phyloP scores from a whole-genome alignment of 371 early-diverging fungal species.

The Rhizopus stolonifer region DNA sequence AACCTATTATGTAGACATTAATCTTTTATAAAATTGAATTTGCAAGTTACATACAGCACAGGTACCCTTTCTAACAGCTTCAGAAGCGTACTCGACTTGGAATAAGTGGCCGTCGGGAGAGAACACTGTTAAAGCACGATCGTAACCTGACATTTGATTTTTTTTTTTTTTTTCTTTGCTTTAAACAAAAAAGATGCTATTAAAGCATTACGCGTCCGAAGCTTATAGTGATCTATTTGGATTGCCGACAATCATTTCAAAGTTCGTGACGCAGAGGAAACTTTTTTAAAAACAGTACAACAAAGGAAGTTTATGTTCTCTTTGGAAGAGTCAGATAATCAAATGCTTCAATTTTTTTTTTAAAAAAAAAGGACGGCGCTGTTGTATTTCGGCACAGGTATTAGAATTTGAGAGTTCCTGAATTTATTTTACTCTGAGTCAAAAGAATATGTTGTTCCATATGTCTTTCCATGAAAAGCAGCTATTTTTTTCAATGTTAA shows the following conservation, averaged over 20 bases:
- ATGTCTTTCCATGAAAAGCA: conserved; percentile 49
- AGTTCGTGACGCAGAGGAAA: no score
- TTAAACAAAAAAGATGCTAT: no score
- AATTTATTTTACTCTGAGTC: conserved; percentile 44
- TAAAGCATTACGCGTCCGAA: no score
- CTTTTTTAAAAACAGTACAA: no score
- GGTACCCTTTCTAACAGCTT: conserved; percentile 98
- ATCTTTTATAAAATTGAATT: neutral
- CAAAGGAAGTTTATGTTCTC: no score
- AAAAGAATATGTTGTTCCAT: conserved; percentile 50
- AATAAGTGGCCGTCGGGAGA: conserved; percentile 99
- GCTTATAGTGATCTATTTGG: no score
- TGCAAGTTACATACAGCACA: conserved; percentile 77
- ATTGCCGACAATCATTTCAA: no score
- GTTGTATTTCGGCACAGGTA: no score
- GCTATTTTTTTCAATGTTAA: conserved; percentile 19
- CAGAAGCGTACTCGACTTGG: conserved; percentile 99
- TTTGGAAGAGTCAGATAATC: no score
- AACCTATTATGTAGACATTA: conserved; percentile 68
- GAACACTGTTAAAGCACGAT: conserved; percentile 97
- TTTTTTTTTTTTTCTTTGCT: neutral
- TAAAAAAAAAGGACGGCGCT: no score
- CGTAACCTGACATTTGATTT: conserved; percentile 64
- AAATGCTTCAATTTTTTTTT: no score
- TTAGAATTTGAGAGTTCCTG: no score